Percentiles rank a stretch among this genome's conserved stretches.
Conservation (phyloP, 441 rosid genomes). For the Pelargonium fulgidum region DNA sequence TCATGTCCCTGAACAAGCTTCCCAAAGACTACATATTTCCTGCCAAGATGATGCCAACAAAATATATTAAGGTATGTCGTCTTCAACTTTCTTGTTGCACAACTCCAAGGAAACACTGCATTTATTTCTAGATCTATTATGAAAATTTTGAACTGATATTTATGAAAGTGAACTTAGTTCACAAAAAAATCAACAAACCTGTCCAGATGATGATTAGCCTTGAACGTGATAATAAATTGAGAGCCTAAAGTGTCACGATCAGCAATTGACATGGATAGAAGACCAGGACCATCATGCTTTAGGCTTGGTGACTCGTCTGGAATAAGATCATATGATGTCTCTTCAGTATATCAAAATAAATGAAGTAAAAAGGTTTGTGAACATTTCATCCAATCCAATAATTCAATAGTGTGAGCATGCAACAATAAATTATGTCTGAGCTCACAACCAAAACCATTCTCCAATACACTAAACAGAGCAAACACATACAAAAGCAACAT, state of each 20-base stretch:
- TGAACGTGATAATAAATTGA: slow-evolving; percentile 71
- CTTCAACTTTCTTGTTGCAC: not conserved
- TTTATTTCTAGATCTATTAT: no score
- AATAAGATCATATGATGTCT: slow-evolving; percentile 18
- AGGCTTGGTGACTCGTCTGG: slow-evolving; percentile 77
- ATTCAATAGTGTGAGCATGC: not conserved
- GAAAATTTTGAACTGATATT: not conserved
- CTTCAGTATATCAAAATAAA: not conserved
- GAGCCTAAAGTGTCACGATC: slow-evolving; percentile 82
- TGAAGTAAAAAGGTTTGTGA: not conserved
- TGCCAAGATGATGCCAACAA: slow-evolving; percentile 30
- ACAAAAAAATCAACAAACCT: slow-evolving; percentile 40
- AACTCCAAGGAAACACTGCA: not conserved
- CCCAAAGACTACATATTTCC: slow-evolving; percentile 81
- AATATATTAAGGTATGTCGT: not conserved
- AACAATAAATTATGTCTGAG: not conserved
- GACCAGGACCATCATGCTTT: slow-evolving; percentile 78
- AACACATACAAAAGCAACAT: no score
- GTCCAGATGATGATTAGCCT: slow-evolving; percentile 71
- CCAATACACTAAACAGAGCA: no score
- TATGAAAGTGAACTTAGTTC: not conserved
- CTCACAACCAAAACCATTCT: no score
- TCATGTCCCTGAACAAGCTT: slow-evolving; percentile 80
- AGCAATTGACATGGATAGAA: slow-evolving; percentile 71
- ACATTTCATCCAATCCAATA: not conserved